phyloP scores from a whole-genome alignment of 345 rosid species.

The Camelina laxa region DNA sequence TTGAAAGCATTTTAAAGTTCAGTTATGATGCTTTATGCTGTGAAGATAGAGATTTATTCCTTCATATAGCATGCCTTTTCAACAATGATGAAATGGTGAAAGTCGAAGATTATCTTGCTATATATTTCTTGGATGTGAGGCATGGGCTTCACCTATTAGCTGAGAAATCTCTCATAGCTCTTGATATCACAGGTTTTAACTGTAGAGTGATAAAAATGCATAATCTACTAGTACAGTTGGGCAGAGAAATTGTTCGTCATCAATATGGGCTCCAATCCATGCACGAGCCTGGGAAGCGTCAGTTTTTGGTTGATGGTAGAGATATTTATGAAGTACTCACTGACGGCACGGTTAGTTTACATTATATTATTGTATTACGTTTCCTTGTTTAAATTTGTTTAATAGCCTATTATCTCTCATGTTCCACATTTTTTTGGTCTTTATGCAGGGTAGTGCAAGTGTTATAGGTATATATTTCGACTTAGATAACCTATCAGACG shows the following conservation, averaged over 20 bases:
- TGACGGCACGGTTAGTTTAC: neutral
- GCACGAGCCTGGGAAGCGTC: neutral
- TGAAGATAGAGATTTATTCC: neutral
- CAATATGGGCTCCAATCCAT: neutral
- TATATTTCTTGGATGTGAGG: neutral
- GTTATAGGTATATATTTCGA: neutral
- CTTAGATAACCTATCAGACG: neutral
- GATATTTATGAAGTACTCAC: neutral
- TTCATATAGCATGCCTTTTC: neutral
- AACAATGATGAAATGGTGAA: neutral
- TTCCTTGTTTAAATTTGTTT: neutral
- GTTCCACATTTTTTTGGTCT: neutral
- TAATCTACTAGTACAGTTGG: neutral
- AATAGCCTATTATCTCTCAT: neutral
- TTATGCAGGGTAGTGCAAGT: neutral
- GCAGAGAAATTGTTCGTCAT: neutral
- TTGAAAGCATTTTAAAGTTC: constrained; percentile 3
- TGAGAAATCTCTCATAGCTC: neutral
- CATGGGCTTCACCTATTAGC: neutral
- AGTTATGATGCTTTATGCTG: neutral
- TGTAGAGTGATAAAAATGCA: neutral
- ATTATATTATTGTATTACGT: too few species aligned
- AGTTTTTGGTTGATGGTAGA: neutral
- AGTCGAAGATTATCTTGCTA: neutral
- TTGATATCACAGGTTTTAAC: fast-evolving